Evolutionary conservation across 257 asterid genomes (phyloP), one percentile per base, ranked within the genome.

Genomic region (Scutellaria barbata): DNA sequence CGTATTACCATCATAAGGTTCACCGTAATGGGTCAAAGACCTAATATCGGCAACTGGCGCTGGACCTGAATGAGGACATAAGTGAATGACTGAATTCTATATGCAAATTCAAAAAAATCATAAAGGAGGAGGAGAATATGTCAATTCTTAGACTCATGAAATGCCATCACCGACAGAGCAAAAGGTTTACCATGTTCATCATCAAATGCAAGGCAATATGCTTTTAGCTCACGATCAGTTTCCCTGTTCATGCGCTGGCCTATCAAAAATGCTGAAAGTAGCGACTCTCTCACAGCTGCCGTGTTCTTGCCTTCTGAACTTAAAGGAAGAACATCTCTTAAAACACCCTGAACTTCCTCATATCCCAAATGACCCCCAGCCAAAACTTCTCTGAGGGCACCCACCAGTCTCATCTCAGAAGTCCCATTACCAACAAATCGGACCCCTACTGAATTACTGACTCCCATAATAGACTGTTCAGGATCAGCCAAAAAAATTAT

Each of bases 281-380:
- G 83, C 3, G 99, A 85, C 80, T 85, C 90, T 54, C 89, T 89
- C 72, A 83, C 96, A 66, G 65, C 71, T 17, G 70, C 64, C 45
- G 77, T 69, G 35, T 53, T 75, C 75, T 66, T 63, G 61, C 79
- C 87, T 71, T 72, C 84, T 10, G 73, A 74, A 68, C 67, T 55
- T 37, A 82, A 66, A 0, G 97, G 96, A 80, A 94, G 95, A 65
- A 85, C 88, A 51, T 91, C 98, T 82, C 81, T 88, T 53, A 94
- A 75, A 57, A 94, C 96, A 76, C 96, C 99, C 76, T 88, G 95
- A 72, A 88, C 99, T 82, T 94, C 99, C 75, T 94, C 99, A 47
- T 94, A 94, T 74, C 99, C 99, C 65, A 91, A 84, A 76, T 94
- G 99, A 48, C 96, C 98, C 46, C 99, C 99, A 40, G 97, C 98